These are phyloP conservation scores for Trametes punicea DNA, from an alignment of 768 basidiomycete genomes.

Conservation along the genomic window DNA sequence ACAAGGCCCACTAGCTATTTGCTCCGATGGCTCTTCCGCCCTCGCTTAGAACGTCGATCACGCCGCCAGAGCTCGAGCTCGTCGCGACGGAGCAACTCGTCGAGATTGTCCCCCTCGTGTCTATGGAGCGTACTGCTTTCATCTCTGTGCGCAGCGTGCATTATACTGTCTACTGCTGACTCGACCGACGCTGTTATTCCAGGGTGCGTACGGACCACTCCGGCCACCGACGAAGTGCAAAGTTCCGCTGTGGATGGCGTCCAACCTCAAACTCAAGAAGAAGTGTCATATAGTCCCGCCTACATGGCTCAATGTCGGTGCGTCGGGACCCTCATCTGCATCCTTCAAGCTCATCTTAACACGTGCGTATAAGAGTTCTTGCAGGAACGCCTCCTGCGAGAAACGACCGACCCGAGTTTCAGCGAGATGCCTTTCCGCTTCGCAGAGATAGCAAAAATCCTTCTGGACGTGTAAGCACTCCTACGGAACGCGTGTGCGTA, in stretches of 20 bases:
- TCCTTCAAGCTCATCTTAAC: neutral
- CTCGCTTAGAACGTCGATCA: slow-evolving; percentile 64
- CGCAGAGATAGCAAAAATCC: slow-evolving; percentile 84
- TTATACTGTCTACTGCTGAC: neutral
- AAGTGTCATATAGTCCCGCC: slow-evolving; percentile 93
- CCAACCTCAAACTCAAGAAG: slow-evolving; percentile 90
- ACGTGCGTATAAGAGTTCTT: slow-evolving; percentile 63
- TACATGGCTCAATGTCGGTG: slow-evolving; percentile 84
- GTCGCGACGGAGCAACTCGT: slow-evolving; percentile 82
- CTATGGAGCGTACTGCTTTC: slow-evolving; percentile 89
- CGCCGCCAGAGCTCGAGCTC: slow-evolving; percentile 84
- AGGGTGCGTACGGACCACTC: slow-evolving; percentile 94
- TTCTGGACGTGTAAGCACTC: slow-evolving; percentile 81
- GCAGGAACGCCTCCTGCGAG: slow-evolving; percentile 67
- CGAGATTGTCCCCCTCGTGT: slow-evolving; percentile 83
- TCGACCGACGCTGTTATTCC: too few relatives aligned
- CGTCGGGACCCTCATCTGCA: slow-evolving; percentile 26
- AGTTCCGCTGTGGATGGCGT: slow-evolving; percentile 96
- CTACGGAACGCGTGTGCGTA: neutral
- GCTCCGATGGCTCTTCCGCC: slow-evolving; percentile 71
- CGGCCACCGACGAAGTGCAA: slow-evolving; percentile 79
- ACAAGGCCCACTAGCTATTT: neutral
- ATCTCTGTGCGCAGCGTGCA: slow-evolving; percentile 60
- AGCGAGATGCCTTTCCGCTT: slow-evolving; percentile 83
- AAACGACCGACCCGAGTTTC: slow-evolving; percentile 73